Base-by-base conservation (phyloP, 768 basidiomycete species). In the Russula dissimulans region DNA sequence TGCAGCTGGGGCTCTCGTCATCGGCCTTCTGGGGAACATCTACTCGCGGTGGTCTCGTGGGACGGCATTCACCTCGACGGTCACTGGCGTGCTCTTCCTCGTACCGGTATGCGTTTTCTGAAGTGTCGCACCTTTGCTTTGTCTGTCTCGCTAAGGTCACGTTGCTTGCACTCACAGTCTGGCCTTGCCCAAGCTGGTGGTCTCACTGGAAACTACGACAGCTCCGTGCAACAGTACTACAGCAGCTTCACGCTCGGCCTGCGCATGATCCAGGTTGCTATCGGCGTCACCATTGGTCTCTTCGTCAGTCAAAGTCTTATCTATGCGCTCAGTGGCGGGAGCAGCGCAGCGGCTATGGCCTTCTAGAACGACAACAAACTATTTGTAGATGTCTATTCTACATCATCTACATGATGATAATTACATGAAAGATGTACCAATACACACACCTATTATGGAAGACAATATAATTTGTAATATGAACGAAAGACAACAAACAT, bases 51-150 rank as follows among this genome's bases (percentile, higher is more conserved):
- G 86, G 17, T 76, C 85, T 59, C 78, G 84, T 32, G 90, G 89
- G 54, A 91, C 89, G 3, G 89, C 91, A 3, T 94, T 93, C 70
- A 91, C 89, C 0, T 83, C 86, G 11, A 94, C 92, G 88, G 87
- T 92, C n/a, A 88, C 91, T 3, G 88, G 89, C n/a, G 86, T 95
- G n/a, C 72, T 92, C 50, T 92, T 93, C 71, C 76, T 93, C 22
- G 91, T 94, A 11, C 91, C 91, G 49, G 91, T 92, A 70, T 70
- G 88, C 74, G 22, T 38, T 36, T 17, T 29, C 39, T 54, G 32
- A 54, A 42, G n/a, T 26, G 17, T 46, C 9, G 34, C 56, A 49
- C 38, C 18, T 41, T 31, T 43, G 26, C 15, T 8, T 58, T 46
- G 31, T 47, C 18, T 10, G 18, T 49, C 44, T 52, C 41, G 7